A percentile compares a stretch with the other conserved stretches of the same genome.
These are phyloP conservation scores for Trichopus zeylanicus DNA, from an alignment of 116 monocot genomes.

Conservation along the genomic window DNA sequence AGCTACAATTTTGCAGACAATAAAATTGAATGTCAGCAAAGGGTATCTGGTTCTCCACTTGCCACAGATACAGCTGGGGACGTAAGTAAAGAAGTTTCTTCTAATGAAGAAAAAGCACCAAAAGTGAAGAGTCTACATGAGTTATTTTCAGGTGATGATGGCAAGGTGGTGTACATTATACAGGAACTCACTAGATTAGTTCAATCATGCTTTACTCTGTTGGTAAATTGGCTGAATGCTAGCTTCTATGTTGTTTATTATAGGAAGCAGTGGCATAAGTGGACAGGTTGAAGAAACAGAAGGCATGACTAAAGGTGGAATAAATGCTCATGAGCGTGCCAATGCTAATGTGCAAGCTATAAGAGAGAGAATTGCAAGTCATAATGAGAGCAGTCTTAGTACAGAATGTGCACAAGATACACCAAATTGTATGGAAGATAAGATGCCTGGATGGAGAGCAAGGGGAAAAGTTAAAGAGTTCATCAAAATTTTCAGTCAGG, in stretches of 20 bases:
- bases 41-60: background rate
- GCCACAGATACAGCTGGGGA: background rate
- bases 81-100: conserved; percentile 15
- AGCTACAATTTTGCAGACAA: background rate
- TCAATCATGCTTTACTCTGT: background rate
- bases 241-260: conserved; percentile 14
- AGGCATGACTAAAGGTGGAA: conserved; percentile 4
- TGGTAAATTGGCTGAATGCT: background rate
- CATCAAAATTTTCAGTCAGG: conserved; percentile 70
- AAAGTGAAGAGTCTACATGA: conserved; percentile 18
- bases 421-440: conserved; percentile 24
- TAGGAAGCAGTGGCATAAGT: conserved; percentile 20
- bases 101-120: conserved; percentile 8
- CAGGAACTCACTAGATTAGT: background rate
- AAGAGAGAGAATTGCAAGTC: conserved; percentile 7
- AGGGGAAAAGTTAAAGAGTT: conserved; percentile 80
- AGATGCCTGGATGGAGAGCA: conserved; percentile 27
- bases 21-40: background rate
- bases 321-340: conserved; percentile 1
- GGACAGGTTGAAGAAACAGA: conserved; percentile 13
- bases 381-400: conserved; percentile 2
- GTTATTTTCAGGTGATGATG: conserved; percentile 19
- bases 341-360: conserved; percentile 10
- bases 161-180: conserved; percentile 21
- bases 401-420: conserved; percentile 6